Evolutionary conservation across 2,329 filamentous ascomycete species (phyloP).

Genomic region (Venturia aucupariae): DNA sequence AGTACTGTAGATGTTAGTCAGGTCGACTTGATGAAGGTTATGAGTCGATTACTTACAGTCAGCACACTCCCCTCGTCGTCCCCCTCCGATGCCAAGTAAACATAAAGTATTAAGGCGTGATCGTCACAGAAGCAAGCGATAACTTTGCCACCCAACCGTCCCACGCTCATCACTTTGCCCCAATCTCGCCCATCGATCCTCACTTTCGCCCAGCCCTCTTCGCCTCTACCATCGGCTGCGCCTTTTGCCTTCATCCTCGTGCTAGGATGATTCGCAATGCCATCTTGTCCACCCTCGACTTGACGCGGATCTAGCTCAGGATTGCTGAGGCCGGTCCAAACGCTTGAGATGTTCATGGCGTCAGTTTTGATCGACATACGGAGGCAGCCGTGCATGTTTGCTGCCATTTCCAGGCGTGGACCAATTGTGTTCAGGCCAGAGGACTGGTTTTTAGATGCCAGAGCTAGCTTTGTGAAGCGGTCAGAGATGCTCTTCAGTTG

Average conservation of each 20-base stretch:
- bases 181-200: slow-evolving; percentile 90
- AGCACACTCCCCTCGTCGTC: slow-evolving; percentile 62
- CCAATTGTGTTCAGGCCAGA: slow-evolving; percentile 27
- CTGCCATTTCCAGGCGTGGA: slow-evolving; percentile 73
- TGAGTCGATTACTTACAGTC: slow-evolving; percentile 45
- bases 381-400: slow-evolving; percentile 89
- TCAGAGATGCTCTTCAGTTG: slow-evolving; percentile 93
- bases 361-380: slow-evolving; percentile 74
- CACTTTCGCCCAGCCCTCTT: slow-evolving; percentile 80
- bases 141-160: slow-evolving; percentile 77
- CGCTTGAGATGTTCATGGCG: slow-evolving; percentile 71
- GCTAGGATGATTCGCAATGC: slow-evolving; percentile 69
- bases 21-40: neutral
- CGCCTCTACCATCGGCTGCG: slow-evolving; percentile 52
- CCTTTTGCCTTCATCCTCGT: slow-evolving; percentile 60
- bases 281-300: slow-evolving; percentile 54
- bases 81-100: slow-evolving; percentile 66
- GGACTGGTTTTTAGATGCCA: slow-evolving; percentile 23
- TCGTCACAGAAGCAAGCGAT: slow-evolving; percentile 77
- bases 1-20: slow-evolving; percentile 36
- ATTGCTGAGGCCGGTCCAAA: slow-evolving; percentile 80
- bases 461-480: slow-evolving; percentile 80
- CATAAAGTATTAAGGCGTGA: slow-evolving; percentile 72
- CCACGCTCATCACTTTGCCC: slow-evolving; percentile 88
- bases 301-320: slow-evolving; percentile 75